Conservation (phyloP, 2,329 filamentous ascomycete genomes). For the Pyricularia pennisetigena region DNA sequence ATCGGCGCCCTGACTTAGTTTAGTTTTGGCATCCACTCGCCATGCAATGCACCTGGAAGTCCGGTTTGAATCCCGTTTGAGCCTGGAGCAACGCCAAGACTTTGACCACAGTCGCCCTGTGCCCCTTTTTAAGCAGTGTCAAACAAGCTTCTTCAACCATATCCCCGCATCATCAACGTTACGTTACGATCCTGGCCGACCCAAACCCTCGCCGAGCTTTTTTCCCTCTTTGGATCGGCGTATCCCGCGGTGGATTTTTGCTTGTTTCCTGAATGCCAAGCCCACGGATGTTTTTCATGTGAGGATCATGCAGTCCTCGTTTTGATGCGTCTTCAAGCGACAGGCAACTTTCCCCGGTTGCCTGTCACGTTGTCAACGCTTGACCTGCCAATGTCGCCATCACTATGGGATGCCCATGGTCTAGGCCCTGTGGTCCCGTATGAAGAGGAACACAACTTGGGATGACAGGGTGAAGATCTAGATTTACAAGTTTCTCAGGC, state of each 20-base stretch:
- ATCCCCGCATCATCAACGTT: neutral
- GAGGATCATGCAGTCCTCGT: neutral
- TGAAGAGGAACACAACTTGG: neutral
- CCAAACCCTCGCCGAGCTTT: neutral
- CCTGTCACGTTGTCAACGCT: neutral
- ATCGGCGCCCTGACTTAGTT: neutral
- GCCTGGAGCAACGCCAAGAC: conserved; percentile 2
- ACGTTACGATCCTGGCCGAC: neutral
- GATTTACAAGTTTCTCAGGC: neutral
- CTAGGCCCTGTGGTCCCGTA: neutral
- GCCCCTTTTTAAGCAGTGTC: neutral
- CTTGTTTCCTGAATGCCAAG: neutral
- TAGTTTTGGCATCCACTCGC: neutral
- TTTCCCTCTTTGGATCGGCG: neutral
- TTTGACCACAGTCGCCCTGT: neutral
- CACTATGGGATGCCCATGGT: neutral
- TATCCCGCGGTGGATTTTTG: neutral
- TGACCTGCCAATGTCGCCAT: neutral
- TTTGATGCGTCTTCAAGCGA: neutral
- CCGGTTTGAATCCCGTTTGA: conserved; percentile 1
- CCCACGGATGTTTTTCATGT: neutral
- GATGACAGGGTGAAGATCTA: neutral
- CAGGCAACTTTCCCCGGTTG: neutral
- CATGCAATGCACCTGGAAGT: neutral
- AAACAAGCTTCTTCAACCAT: neutral